Evolutionary conservation across 148 eudicot species (phyloP).

Genomic region (Camellia granthamiana): DNA sequence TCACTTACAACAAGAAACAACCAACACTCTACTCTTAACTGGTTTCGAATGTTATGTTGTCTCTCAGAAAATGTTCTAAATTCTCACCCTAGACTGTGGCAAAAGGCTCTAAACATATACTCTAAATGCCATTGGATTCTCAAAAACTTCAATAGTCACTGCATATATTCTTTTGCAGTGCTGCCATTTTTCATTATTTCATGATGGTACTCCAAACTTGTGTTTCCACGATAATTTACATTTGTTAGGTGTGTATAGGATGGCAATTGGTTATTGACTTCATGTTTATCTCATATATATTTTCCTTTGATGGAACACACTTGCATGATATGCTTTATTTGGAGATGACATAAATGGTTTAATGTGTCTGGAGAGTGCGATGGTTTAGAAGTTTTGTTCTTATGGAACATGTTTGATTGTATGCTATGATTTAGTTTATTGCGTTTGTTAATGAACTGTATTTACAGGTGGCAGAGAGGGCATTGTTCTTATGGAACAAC

Average conservation of each 20-base stretch:
- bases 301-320: background rate
- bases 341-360: no score
- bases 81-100: background rate
- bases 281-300: background rate
- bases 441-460: background rate
- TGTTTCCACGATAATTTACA: background rate
- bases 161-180: no score
- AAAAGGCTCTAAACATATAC: background rate
- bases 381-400: background rate
- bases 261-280: background rate
- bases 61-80: background rate
- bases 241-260: background rate
- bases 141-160: background rate
- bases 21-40: background rate
- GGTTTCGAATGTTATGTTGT: background rate
- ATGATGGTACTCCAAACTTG: background rate
- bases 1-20: no score
- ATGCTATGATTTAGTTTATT: background rate
- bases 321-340: background rate
- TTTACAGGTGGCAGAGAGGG: conserved; percentile 54
- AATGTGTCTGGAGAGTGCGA: no score
- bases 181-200: no score
- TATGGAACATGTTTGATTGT: background rate
- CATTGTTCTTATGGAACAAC: conserved; percentile 53
- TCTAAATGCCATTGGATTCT: background rate